Percentiles rank a stretch among this genome's conserved stretches.
Evolutionary conservation across 73 alveolate genomes (phyloP).

Genomic region (Stentor coeruleus): DNA sequence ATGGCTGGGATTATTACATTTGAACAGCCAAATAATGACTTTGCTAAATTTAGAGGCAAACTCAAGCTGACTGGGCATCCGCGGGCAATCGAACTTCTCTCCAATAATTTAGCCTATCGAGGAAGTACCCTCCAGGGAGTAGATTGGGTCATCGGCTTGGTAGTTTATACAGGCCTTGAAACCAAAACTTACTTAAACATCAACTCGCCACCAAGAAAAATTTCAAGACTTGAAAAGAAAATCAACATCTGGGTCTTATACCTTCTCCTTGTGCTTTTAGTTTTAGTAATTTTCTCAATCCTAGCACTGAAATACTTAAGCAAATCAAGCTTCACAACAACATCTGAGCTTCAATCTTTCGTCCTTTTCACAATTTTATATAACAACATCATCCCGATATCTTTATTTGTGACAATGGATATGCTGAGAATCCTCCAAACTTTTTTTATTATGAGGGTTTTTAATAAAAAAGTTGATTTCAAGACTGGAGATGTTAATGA

Average conservation of each 20-base stretch:
- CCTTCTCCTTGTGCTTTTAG: conserved; percentile 8
- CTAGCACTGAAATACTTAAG: background rate
- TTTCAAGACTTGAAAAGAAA: conserved; percentile 68
- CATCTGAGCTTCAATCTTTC: background rate
- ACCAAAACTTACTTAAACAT: conserved; percentile 12
- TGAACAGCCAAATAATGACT: conserved; percentile 63
- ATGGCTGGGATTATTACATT: background rate
- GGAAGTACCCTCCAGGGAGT: conserved; percentile 47
- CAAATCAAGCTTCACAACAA: background rate
- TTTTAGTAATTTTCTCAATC: background rate
- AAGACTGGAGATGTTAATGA: background rate
- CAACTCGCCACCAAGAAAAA: conserved; percentile 60
- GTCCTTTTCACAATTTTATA: conserved; percentile 63
- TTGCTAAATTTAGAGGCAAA: conserved; percentile 64
- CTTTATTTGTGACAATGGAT: conserved; percentile 76
- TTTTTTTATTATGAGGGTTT: conserved; percentile 24
- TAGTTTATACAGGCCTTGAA: conserved; percentile 23
- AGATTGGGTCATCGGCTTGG: conserved; percentile 5
- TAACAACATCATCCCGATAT: conserved; percentile 77
- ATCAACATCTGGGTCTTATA: conserved; percentile 65
- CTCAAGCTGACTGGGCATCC: conserved; percentile 34
- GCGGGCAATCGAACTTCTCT: background rate
- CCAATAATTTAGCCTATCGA: conserved; percentile 66
- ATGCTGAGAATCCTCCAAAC: conserved; percentile 64
- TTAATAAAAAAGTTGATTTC: too few relatives aligned